Base-by-base conservation (phyloP, 192 early-diverging fungal species). In the Backusella australiensis region DNA sequence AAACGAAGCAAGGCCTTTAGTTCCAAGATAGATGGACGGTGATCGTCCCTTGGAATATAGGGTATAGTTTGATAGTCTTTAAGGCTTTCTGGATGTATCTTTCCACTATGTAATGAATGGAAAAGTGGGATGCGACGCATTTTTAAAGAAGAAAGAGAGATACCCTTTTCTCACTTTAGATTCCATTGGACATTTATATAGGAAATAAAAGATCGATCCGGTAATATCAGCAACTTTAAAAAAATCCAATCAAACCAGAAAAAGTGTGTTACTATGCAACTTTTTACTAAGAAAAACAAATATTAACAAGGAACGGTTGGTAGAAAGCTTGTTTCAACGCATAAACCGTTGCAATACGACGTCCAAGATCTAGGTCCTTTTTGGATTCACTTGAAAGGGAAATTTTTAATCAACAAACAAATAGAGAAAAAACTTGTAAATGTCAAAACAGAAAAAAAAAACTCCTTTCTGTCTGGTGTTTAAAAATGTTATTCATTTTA, bases 341-440 rank as follows among this genome's bases (percentile, higher is more conserved):
- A 49, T 49, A 49, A 49, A 49, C 46, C 19, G 17, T n/a, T 32
- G 32, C 32, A 0, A 38, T 11, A 38, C 8, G 38, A 11, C 11
- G 38, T 39, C 1, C 6, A 63, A 14, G 26, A 63, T 63, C 56
- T 63, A 63, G 56, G 56, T 63, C 56, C 11, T 8, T 53, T 53
- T 53, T 21, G 21, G n/a, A 39, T 39, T 56, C 21, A 63, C 29
- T 63, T 63, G 26, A 4, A 63, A 63, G 23, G 56, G 3, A 63
- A 26, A 1, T 63, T 63, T 63, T 63, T 59, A 23, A 63, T 63
- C 56, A 63, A 63, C 56, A 63, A 63, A 63, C 56, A 63, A 59
- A 59, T 29, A 59, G 9, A 59, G 9, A 11, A 11, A 59, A 6
- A 63, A 29, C 11, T 63, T 63, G 8, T 32, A 29, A 29, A 29